Evolutionary conservation across 1,284 basidiomycete genomes (phyloP), one percentile per base, ranked within the genome.

Genomic region (Malassezia restricta): DNA sequence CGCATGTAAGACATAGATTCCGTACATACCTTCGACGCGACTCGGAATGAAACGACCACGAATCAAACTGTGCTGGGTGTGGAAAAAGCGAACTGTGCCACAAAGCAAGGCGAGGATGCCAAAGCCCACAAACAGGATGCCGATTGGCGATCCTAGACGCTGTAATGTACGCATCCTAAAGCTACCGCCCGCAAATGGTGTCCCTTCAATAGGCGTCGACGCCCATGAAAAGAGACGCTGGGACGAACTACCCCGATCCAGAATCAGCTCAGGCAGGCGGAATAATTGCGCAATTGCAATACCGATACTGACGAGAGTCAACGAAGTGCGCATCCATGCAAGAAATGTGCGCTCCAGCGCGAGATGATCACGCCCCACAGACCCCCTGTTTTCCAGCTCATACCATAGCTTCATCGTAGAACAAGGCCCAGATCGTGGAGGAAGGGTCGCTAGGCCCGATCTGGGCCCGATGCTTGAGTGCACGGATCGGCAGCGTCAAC

Each of bases 241-340:
- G 4, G 20, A 12, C 3, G 29, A 14, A n/a, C 24, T 8, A 6
- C 47, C 47, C 14, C 39, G 17, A 15, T 55, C 48, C 15, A 50
- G 37, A 38, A 55, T 47, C 9, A 68, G 43, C 29, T 65, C 66
- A 2, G 68, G 68, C 20, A 71, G 54, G 47, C 68, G 66, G 54
- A 71, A 70, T 8, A 71, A 56, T 54, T 71, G 69, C 4, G 68
- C 58, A 9, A 71, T 57, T 8, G 69, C 67, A 40, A 61, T 62
- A 9, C 68, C 68, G 17, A 70, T 59, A 31, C 58, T 61, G 46
- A 68, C 66, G 14, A 69, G 58, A 39, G 58, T 59, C 3, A 75
- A 51, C 12, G 65, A 68, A 11, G 74, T 75, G 11, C 74, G 53
- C 30, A 75, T 56, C 73, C 73, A 75, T 32, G 74, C 73, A 6